These are phyloP conservation scores for Adansonia grandidieri DNA, from an alignment of 441 rosid genomes.

Conservation along the genomic window DNA sequence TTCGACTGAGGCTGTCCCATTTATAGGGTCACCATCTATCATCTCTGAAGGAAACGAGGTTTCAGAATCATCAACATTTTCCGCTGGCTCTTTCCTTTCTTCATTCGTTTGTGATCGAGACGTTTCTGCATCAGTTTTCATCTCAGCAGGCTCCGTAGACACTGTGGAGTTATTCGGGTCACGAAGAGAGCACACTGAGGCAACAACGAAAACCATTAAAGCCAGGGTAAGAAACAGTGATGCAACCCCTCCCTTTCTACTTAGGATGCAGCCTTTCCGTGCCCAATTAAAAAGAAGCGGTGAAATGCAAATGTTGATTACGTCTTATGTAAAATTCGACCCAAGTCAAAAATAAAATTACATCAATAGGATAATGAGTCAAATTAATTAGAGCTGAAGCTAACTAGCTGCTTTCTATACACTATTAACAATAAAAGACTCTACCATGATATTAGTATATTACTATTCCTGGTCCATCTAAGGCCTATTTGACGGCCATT, in stretches of 20 bases:
- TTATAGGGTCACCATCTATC: slow-evolving; percentile 25
- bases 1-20: slow-evolving; percentile 29
- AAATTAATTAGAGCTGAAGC: no score
- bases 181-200: neutral
- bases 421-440: neutral
- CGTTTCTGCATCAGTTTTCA: neutral
- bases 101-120: slow-evolving; percentile 21
- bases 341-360: no score
- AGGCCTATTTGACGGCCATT: neutral
- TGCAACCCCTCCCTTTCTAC: no score
- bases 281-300: no score
- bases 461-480: neutral
- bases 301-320: no score
- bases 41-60: slow-evolving; percentile 13
- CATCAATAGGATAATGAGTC: no score
- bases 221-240: neutral
- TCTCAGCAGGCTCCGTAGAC: neutral
- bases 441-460: neutral
- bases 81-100: slow-evolving; percentile 15
- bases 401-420: neutral
- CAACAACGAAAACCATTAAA: neutral
- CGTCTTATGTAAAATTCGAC: no score
- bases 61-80: slow-evolving; percentile 34
- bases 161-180: neutral
- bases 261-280: no score